These are phyloP conservation scores for Dryadomyces quercivorus DNA, from an alignment of 2,329 filamentous ascomycete species.

Conservation along the genomic window DNA sequence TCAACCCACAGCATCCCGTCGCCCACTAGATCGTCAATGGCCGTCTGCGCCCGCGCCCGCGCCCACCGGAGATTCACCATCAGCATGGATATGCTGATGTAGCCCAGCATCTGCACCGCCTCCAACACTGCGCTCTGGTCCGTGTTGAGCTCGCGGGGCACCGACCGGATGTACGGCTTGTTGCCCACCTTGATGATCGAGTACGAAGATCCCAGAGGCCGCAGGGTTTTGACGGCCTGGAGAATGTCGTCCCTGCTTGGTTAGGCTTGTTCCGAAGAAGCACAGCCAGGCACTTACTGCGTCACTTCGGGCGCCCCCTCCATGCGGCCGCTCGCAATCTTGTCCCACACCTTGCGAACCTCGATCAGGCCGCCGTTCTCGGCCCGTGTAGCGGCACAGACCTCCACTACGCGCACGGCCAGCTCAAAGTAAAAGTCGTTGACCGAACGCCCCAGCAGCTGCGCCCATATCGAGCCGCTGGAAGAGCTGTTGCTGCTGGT, in stretches of 20 bases:
- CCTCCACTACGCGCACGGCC: constrained; percentile 87
- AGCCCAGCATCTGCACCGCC: constrained; percentile 79
- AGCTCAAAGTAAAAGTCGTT: constrained; percentile 99
- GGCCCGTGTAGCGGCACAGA: constrained; percentile 71
- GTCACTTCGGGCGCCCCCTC: constrained; percentile 70
- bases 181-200: constrained; percentile 72
- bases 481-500: constrained; percentile 48
- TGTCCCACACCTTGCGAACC: constrained; percentile 65
- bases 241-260: constrained; percentile 71
- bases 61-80: constrained; percentile 81
- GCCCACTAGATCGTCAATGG: constrained; percentile 77
- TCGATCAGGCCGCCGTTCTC: constrained; percentile 92
- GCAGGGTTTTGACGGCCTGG: constrained; percentile 74
- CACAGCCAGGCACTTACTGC: constrained; percentile 39
- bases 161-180: constrained; percentile 77
- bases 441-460: constrained; percentile 79
- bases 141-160: constrained; percentile 88
- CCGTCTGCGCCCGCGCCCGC: constrained; percentile 70
- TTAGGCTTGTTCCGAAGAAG: neutral
- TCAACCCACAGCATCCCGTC: constrained; percentile 94
- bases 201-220: constrained; percentile 80
- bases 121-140: constrained; percentile 91
- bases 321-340: constrained; percentile 59
- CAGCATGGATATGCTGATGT: constrained; percentile 81
- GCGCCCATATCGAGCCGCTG: constrained; percentile 72